Evolutionary conservation across 352 stramenopile genomes (phyloP).

Genomic region (Globisporangium middletonii): DNA sequence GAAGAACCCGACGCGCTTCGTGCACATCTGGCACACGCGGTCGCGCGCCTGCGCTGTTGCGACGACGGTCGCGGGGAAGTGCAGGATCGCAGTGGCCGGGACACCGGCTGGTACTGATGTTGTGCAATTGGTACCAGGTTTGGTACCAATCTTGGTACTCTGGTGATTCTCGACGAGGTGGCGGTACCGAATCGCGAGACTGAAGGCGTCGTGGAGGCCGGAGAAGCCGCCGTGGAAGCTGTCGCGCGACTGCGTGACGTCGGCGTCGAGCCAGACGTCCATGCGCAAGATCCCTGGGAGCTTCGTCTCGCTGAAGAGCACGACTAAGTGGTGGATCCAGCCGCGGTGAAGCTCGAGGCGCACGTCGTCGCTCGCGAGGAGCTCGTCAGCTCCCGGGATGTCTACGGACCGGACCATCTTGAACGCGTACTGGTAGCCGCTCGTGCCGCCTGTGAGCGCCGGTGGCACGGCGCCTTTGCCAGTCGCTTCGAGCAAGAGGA

Average conservation of each 20-base stretch:
- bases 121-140: neutral
- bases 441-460: neutral
- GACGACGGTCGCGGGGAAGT: conserved; percentile 19
- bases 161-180: conserved; percentile 38
- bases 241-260: conserved; percentile 44
- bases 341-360: conserved; percentile 44
- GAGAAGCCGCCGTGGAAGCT: conserved; percentile 56
- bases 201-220: conserved; percentile 62
- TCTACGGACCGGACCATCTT: conserved; percentile 50
- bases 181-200: conserved; percentile 54
- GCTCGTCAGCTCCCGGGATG: conserved; percentile 28
- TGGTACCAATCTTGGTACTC: neutral
- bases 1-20: conserved; percentile 53
- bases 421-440: conserved; percentile 43
- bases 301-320: conserved; percentile 55
- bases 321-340: conserved; percentile 48
- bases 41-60: conserved; percentile 31
- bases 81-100: conserved; percentile 14
- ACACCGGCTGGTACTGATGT: conserved; percentile 11
- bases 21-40: conserved; percentile 61
- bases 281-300: conserved; percentile 54
- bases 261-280: conserved; percentile 65
- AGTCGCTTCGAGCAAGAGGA: conserved; percentile 52
- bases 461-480: conserved; percentile 38
- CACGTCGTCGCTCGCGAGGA: conserved; percentile 37